phyloP scores from a whole-genome alignment of 129 eudicot species.

The Silybum marianum region DNA sequence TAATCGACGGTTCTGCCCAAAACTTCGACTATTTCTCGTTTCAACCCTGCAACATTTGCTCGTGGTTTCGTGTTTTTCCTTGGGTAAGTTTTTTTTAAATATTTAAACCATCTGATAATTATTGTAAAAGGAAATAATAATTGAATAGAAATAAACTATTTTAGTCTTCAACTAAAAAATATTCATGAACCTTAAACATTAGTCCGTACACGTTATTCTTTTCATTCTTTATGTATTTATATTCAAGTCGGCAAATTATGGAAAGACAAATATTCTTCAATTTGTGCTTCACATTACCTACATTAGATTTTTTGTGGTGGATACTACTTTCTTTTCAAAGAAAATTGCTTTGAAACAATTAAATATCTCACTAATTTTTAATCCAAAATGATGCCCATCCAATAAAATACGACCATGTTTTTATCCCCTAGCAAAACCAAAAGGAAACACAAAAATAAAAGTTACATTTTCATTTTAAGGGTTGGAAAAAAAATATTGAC shows the following conservation, averaged over 20 bases:
- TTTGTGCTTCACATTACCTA: slow-evolving; percentile 26
- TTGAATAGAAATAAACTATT: background rate
- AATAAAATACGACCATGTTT: slow-evolving; percentile 4
- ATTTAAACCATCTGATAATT: background rate
- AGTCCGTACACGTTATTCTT: slow-evolving; percentile 29
- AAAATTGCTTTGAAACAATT: background rate
- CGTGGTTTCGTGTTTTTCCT: background rate
- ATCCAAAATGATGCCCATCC: slow-evolving; percentile 1
- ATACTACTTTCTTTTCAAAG: background rate
- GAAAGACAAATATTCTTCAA: slow-evolving; percentile 20
- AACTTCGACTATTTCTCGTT: too few species aligned
- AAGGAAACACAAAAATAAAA: background rate
- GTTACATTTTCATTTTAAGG: background rate
- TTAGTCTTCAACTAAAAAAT: background rate
- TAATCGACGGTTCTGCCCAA: too few species aligned
- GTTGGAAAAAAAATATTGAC: background rate
- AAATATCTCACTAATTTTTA: background rate
- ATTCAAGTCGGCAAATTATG: slow-evolving; percentile 7
- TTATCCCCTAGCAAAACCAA: background rate
- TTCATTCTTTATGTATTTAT: slow-evolving; percentile 15
- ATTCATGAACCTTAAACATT: slow-evolving; percentile 21
- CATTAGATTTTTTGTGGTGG: slow-evolving; percentile 21
- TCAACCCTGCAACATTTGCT: background rate
- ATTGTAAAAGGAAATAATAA: too few species aligned
- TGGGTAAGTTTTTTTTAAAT: background rate